Evolutionary conservation across 805 yeast genomes (phyloP), one percentile per base, ranked within the genome.

Genomic region (Ogataea polymorpha): DNA sequence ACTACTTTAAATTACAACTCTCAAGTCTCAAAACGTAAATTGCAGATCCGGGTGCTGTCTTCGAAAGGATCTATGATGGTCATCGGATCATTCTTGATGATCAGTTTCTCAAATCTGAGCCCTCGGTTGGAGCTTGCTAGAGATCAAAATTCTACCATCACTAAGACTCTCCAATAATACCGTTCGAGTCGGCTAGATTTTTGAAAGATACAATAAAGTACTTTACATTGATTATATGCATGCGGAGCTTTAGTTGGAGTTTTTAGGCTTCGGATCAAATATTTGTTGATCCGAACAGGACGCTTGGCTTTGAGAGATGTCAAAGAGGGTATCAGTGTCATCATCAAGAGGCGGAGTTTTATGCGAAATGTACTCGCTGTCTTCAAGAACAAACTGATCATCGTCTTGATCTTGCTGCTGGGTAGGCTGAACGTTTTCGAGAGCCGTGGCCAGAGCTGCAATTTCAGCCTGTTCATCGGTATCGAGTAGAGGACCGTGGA

Each of bases 401-500:
- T 37, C 35, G 27, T 39, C 49, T 4, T 16, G 25, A 27, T 31
- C 43, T 23, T 30, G 41, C 11, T 30, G 37, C n/a, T 8, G n/a
- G 12, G 6, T 17, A 6, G 20, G 9, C 12, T 24, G 27, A 13
- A 40, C 32, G 17, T 30, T 12, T 9, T 36, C 18, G 6, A 36
- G 16, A 6, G 31, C 27, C 2, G 27, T 30, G 13, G 35, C 15
- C 15, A 10, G 10, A 5, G 34, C 33, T 5, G 14, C 33, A 9
- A 13, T 8, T 23, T 54, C 59, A 7, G 38, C 35, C 2, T 29
- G 33, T 23, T 39, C 10, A 26, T 53, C 51, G 21, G 46, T 45
- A 36, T 75, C 79, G 7, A 77, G 61, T 18, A 67, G 61, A 0
- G 93, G 93, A 0, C 89, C 85, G 26, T 72, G 76, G 63, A 85